A percentile compares a stretch with the other conserved stretches of the same genome.
Evolutionary conservation across 2,329 filamentous ascomycete species (phyloP).

Genomic region (Claviceps cyperi): DNA sequence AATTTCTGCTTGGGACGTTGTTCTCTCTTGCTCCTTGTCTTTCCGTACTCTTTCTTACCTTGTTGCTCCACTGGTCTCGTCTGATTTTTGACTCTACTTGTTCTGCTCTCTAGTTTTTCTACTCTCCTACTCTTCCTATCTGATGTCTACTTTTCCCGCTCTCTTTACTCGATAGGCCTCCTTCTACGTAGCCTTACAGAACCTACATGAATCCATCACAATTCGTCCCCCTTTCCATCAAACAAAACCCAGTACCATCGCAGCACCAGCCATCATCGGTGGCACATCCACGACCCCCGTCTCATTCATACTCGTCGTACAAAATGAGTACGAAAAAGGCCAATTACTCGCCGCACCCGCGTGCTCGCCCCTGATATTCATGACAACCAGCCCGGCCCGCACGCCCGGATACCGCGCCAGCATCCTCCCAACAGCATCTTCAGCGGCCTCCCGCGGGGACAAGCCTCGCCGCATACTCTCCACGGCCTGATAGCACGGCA

Average conservation of each 20-base stretch:
- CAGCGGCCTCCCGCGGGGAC: conserved; percentile 30
- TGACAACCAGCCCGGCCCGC: conserved; percentile 35
- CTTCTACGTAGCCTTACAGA: too few species aligned
- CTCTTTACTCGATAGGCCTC: too few species aligned
- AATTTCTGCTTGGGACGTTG: background rate
- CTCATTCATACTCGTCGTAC: conserved; percentile 31
- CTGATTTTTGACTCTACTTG: background rate
- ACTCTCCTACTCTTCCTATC: too few species aligned
- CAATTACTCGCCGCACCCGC: conserved; percentile 37
- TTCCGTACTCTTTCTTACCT: too few species aligned
- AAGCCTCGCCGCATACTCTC: conserved; percentile 37
- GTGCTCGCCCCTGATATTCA: conserved; percentile 32
- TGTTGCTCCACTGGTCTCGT: background rate
- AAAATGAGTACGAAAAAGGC: conserved; percentile 39
- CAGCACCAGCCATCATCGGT: conserved; percentile 3
- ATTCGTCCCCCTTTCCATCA: too few species aligned
- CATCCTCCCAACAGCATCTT: conserved; percentile 36
- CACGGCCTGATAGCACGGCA: conserved; percentile 43
- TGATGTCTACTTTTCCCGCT: too few species aligned
- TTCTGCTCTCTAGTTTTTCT: background rate
- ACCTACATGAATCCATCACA: too few species aligned
- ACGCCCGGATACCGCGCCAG: conserved; percentile 30
- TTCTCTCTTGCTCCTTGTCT: background rate
- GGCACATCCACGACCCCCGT: conserved; percentile 29
- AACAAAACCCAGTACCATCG: too few species aligned